These are phyloP conservation scores for Marchantia polymorpha DNA, from an alignment of 225 moss, liverwort and hornwort species.

Conservation along the genomic window DNA sequence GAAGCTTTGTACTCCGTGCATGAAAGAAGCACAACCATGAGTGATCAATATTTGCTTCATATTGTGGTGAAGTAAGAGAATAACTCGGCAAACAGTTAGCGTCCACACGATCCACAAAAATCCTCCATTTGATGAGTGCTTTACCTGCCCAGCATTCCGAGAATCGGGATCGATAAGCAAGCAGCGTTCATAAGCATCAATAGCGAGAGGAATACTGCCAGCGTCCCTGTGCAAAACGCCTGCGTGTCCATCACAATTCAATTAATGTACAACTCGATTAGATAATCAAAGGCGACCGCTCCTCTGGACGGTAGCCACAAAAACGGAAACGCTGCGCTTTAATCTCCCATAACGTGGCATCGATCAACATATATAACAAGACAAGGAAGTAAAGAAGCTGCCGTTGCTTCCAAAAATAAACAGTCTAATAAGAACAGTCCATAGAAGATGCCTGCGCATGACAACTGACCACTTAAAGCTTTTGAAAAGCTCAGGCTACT, in stretches of 20 bases:
- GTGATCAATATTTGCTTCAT: no score
- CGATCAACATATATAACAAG: no score
- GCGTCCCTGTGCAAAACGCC: constrained; percentile 99
- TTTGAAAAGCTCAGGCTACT: background rate
- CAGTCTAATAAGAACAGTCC: background rate
- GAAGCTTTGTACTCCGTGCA: no score
- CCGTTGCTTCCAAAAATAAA: no score
- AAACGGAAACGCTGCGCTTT: no score
- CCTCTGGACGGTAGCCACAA: no score
- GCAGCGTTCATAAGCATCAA: constrained; percentile 97
- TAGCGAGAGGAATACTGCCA: constrained; percentile 86
- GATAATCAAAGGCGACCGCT: no score
- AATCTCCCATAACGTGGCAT: no score
- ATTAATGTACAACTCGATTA: background rate
- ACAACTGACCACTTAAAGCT: background rate
- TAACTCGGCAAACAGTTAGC: no score
- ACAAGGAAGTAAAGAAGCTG: no score
- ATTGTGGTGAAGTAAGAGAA: no score
- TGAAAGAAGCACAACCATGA: no score
- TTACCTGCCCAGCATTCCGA: constrained; percentile 96
- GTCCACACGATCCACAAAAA: background rate
- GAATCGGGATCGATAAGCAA: constrained; percentile 96
- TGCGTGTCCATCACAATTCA: constrained; percentile 31
- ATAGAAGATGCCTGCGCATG: background rate
- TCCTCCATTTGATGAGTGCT: background rate